Percentiles rank a stretch among this genome's conserved stretches.
Conservation (phyloP, 495 filamentous ascomycete genomes). For the Amniculicola lignicola region DNA sequence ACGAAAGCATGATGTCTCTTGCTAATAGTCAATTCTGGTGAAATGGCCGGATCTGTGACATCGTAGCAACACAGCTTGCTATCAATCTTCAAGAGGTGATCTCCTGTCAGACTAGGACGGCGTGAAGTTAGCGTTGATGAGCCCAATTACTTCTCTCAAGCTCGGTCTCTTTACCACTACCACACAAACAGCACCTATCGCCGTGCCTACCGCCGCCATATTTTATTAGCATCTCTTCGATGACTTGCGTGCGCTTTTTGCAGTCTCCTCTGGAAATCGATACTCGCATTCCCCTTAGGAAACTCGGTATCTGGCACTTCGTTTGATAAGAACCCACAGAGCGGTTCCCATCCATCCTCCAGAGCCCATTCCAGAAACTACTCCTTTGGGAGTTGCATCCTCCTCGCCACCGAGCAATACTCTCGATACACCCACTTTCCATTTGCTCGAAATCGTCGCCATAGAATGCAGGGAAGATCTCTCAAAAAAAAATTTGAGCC, state of each 20-base stretch:
- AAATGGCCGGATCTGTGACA: not conserved
- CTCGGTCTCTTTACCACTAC: not conserved
- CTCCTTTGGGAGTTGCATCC: not conserved
- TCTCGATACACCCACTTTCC: conserved; percentile 5
- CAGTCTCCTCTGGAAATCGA: not conserved
- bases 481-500: not conserved
- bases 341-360: not conserved
- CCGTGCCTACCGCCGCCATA: not conserved
- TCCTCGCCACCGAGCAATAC: not conserved
- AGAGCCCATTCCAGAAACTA: not conserved
- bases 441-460: not conserved
- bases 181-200: not conserved
- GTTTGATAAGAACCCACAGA: not conserved
- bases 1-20: conserved; percentile 15
- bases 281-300: not conserved
- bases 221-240: not conserved
- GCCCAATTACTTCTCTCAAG: not conserved
- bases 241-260: not conserved
- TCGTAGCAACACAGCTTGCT: not conserved
- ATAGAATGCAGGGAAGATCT: not conserved
- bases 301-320: not conserved
- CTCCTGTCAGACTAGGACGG: not conserved
- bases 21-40: conserved; percentile 12
- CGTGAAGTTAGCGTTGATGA: not conserved
- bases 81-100: not conserved